These are phyloP conservation scores for Bacterosira constricta DNA, from an alignment of 108 stramenopile species.

Conservation along the genomic window DNA sequence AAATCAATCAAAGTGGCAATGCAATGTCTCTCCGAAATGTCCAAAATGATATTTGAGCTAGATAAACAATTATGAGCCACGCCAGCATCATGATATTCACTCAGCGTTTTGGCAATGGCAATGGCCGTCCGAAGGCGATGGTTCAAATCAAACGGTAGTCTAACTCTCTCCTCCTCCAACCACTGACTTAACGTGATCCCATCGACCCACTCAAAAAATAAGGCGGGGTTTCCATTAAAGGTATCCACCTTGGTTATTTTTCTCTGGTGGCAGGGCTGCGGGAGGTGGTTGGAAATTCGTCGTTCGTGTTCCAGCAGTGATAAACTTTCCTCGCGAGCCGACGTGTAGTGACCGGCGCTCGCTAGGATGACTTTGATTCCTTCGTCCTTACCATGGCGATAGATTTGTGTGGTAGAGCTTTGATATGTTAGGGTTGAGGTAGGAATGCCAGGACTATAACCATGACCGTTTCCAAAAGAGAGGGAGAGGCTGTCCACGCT, in stretches of 20 bases:
- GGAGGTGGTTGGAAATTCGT: neutral
- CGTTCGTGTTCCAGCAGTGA: constrained; percentile 6
- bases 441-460: too few relatives aligned
- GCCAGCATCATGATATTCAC: constrained; percentile 10
- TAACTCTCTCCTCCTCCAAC: neutral
- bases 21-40: constrained; percentile 7
- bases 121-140: constrained; percentile 7
- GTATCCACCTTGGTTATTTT: constrained; percentile 2
- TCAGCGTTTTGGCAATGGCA: constrained; percentile 9
- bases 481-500: too few relatives aligned
- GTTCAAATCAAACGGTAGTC: neutral
- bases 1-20: constrained; percentile 20
- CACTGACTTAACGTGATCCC: constrained; percentile 10
- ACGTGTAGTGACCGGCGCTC: too few relatives aligned
- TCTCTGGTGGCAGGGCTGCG: neutral
- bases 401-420: too few relatives aligned
- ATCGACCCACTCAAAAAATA: constrained; percentile 5
- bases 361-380: too few relatives aligned
- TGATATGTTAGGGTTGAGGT: too few relatives aligned
- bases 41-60: constrained; percentile 12
- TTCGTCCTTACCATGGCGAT: too few relatives aligned
- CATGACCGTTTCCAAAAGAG: too few relatives aligned
- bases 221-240: constrained; percentile 1
- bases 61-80: constrained; percentile 13
- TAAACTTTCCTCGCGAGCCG: too few relatives aligned